Evolutionary conservation across 2,329 filamentous ascomycete genomes (phyloP).

Genomic region (Exophiala xenobiotica): DNA sequence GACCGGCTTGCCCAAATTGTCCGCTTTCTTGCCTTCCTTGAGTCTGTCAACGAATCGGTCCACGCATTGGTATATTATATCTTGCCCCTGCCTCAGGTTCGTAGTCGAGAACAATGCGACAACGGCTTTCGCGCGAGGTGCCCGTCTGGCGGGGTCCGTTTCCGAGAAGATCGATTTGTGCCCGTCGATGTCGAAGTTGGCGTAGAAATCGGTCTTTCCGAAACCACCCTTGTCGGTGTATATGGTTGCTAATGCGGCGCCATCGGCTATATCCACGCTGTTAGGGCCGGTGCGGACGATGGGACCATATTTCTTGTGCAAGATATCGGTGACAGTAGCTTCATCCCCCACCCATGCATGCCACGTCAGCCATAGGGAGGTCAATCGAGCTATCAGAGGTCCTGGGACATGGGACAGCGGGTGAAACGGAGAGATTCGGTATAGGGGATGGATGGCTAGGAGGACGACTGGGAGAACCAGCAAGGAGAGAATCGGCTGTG

Average conservation of each 20-base stretch:
- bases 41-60: slow-evolving; percentile 45
- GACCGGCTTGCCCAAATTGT: slow-evolving; percentile 35
- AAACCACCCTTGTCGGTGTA: slow-evolving; percentile 56
- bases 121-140: slow-evolving; percentile 51
- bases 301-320: slow-evolving; percentile 39
- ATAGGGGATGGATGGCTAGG: slow-evolving; percentile 30
- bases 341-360: slow-evolving; percentile 39
- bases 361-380: slow-evolving; percentile 37
- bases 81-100: slow-evolving; percentile 41
- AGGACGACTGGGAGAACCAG: slow-evolving; percentile 17
- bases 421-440: slow-evolving; percentile 38
- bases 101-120: slow-evolving; percentile 50
- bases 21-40: slow-evolving; percentile 34
- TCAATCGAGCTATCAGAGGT: slow-evolving; percentile 36
- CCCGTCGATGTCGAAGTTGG: slow-evolving; percentile 59
- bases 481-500: slow-evolving; percentile 11
- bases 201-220: slow-evolving; percentile 51
- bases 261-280: slow-evolving; percentile 45
- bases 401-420: slow-evolving; percentile 43
- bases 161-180: slow-evolving; percentile 53
- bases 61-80: slow-evolving; percentile 43
- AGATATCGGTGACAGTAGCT: slow-evolving; percentile 30
- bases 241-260: slow-evolving; percentile 49
- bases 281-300: slow-evolving; percentile 42
- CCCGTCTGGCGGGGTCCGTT: slow-evolving; percentile 41